Evolutionary conservation across 106 monocot species (phyloP).

Genomic region (Hemerocallis citrina): DNA sequence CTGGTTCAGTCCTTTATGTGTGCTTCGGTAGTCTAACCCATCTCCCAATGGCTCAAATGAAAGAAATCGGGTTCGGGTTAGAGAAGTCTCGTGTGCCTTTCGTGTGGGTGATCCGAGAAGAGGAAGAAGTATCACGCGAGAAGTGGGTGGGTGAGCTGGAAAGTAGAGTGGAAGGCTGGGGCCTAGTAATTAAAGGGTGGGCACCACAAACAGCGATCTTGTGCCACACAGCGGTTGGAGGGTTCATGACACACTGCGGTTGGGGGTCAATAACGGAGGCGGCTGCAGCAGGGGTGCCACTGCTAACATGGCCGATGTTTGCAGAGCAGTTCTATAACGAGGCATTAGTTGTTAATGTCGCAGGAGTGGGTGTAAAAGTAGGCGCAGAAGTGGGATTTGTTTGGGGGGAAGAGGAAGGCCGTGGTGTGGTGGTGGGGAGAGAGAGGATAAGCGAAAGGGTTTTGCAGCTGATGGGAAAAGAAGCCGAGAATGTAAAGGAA

Average conservation of each 20-base stretch:
- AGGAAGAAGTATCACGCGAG: not conserved
- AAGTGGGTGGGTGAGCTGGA: not conserved
- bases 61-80: constrained; percentile 31
- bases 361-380: constrained; percentile 11
- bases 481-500: constrained; percentile 7
- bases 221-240: constrained; percentile 24
- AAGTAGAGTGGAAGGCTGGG: constrained; percentile 1
- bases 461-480: constrained; percentile 9
- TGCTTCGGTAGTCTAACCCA: constrained; percentile 32
- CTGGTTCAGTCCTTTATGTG: constrained; percentile 27
- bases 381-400: constrained; percentile 19
- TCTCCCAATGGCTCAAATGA: constrained; percentile 20
- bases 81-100: constrained; percentile 20
- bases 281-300: constrained; percentile 16
- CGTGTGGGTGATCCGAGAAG: constrained; percentile 27
- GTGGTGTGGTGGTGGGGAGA: constrained; percentile 19
- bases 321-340: constrained; percentile 46
- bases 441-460: constrained; percentile 24
- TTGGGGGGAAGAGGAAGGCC: constrained; percentile 22
- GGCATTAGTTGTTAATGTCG: constrained; percentile 19
- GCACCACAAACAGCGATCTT: constrained; percentile 22
- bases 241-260: constrained; percentile 42
- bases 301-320: constrained; percentile 43
- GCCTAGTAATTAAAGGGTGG: constrained; percentile 18
- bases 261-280: constrained; percentile 47